Conservation (phyloP, 1,139 yeast species). For the Chernovozyma aurita region DNA sequence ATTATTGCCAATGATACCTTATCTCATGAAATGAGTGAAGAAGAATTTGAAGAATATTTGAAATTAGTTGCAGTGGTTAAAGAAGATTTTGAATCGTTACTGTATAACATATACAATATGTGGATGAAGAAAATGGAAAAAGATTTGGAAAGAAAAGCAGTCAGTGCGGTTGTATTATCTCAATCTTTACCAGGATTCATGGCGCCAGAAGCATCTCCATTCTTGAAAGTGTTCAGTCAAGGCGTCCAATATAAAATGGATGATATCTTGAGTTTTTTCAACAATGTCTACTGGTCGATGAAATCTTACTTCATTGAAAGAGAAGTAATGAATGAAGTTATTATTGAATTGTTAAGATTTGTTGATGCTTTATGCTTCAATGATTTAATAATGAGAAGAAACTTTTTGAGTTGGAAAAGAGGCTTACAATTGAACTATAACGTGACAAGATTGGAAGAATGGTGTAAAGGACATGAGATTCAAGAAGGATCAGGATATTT, state of each 20-base stretch:
- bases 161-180: slow-evolving; percentile 89
- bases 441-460: slow-evolving; percentile 93
- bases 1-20: slow-evolving; percentile 79
- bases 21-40: slow-evolving; percentile 81
- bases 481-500: slow-evolving; percentile 87
- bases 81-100: slow-evolving; percentile 90
- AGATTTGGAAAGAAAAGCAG: slow-evolving; percentile 84
- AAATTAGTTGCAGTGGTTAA: slow-evolving; percentile 87
- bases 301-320: slow-evolving; percentile 84
- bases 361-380: slow-evolving; percentile 95
- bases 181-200: slow-evolving; percentile 96
- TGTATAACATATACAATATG: slow-evolving; percentile 91
- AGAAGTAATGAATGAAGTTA: slow-evolving; percentile 80
- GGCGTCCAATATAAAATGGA: slow-evolving; percentile 87
- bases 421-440: slow-evolving; percentile 96
- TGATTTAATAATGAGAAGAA: slow-evolving; percentile 91
- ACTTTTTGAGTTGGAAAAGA: slow-evolving; percentile 95
- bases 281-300: slow-evolving; percentile 91
- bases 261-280: slow-evolving; percentile 85
- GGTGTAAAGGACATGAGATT: slow-evolving; percentile 95
- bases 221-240: slow-evolving; percentile 77
- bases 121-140: slow-evolving; percentile 97
- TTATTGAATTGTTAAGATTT: slow-evolving; percentile 76
- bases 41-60: slow-evolving; percentile 86
- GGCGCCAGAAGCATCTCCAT: slow-evolving; percentile 84